These are phyloP conservation scores for Neurospora pannonica DNA, from an alignment of 495 filamentous ascomycete genomes.

Conservation along the genomic window DNA sequence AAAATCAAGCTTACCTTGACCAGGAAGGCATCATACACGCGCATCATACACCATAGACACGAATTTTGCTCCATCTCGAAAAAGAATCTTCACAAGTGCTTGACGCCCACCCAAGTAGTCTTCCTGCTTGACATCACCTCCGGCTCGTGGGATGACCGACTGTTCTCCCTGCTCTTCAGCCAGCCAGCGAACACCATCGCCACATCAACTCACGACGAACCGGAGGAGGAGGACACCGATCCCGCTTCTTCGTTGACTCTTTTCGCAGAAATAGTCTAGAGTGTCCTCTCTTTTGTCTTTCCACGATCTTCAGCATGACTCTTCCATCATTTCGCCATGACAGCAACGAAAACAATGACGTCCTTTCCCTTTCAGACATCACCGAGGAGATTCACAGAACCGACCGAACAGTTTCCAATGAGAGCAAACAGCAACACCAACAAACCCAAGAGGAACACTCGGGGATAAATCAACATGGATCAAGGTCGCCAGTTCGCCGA, in stretches of 20 bases:
- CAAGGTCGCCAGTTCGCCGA: neutral
- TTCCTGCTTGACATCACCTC: neutral
- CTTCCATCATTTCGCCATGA: neutral
- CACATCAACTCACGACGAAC: neutral
- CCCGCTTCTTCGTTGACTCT: neutral
- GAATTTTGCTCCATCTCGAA: neutral
- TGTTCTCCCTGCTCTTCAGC: neutral
- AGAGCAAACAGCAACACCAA: neutral
- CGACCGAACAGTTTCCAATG: neutral
- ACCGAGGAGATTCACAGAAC: neutral
- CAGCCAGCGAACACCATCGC: neutral
- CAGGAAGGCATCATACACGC: neutral
- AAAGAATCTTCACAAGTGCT: neutral
- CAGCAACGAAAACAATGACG: neutral
- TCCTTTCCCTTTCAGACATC: neutral
- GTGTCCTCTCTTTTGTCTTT: neutral
- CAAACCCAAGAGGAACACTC: neutral
- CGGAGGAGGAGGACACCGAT: neutral
- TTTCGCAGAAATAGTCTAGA: neutral
- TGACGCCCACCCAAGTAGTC: neutral
- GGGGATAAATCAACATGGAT: neutral
- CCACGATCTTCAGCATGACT: neutral
- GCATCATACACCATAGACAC: neutral
- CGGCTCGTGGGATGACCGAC: neutral
- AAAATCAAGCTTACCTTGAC: neutral